phyloP scores from a whole-genome alignment of 208 protist genomes.

The Trypanosomatidae sp. region DNA sequence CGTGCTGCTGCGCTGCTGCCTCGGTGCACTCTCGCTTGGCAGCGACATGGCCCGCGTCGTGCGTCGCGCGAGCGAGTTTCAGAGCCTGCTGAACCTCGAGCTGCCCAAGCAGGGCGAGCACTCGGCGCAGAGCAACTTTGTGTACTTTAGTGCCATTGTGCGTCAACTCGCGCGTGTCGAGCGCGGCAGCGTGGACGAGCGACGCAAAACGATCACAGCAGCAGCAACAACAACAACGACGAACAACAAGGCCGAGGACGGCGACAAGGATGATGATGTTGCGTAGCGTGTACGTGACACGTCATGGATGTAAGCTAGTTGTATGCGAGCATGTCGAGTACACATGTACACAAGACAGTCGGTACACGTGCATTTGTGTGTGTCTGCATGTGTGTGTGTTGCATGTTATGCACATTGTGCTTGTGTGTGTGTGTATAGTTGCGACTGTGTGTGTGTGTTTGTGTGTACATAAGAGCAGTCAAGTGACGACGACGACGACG shows the following conservation, averaged over 20 bases:
- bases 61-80: constrained; percentile 51
- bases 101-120: constrained; percentile 80
- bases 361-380: too few relatives aligned
- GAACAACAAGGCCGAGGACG: too few relatives aligned
- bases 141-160: constrained; percentile 67
- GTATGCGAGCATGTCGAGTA: too few relatives aligned
- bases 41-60: constrained; percentile 15
- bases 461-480: not conserved
- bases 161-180: constrained; percentile 35
- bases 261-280: too few relatives aligned
- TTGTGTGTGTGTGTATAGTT: not conserved
- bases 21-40: constrained; percentile 71
- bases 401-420: too few relatives aligned
- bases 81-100: constrained; percentile 67
- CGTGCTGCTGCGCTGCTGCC: constrained; percentile 57
- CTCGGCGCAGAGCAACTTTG: constrained; percentile 75
- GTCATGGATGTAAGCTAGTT: too few relatives aligned
- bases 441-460: not conserved
- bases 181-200: not conserved
- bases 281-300: too few relatives aligned
- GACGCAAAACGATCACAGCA: not conserved
- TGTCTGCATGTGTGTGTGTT: too few relatives aligned
- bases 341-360: too few relatives aligned
- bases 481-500: not conserved
- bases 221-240: too few relatives aligned